Evolutionary conservation across 192 early-diverging fungal species (phyloP), one percentile per base, ranked within the genome.

Genomic region (Mortierella antarctica): DNA sequence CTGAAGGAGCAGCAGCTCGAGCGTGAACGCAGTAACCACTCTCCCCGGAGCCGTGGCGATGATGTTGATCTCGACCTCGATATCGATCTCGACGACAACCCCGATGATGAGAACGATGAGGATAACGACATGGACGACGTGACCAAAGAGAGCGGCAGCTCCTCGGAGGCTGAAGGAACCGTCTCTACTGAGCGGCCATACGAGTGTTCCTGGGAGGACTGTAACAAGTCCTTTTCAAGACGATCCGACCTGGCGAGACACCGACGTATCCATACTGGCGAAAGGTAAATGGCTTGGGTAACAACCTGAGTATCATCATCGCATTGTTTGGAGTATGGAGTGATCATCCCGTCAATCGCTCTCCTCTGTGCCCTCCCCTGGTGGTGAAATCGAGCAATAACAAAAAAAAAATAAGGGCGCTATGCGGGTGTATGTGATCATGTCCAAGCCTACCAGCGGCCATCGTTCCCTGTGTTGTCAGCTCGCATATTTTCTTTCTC

Each of bases 171-270:
- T 17, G 77, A 80, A 21, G 77, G 77, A 18, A 83, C 82, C 5
- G 52, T 78, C 67, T 83, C 74, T 4, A 65, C 54, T 5, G 83
- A 86, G 18, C 75, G 74, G 21, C 83, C 84, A 31, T 88, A 82
- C 51, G 84, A 85, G 64, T 92, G 91, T 71, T 61, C 71, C 67
- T 91, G 88, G 89, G 73, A 48, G 17, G 86, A 84, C 5, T 94
- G 92, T 78, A 80, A 59, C 59, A 93, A 94, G 82, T 77, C 84
- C 48, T 94, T 93, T 71, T 89, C 88, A 57, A 82, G 93, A 61
- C 86, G 89, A 65, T 92, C 90, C 14, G 93, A 94, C 83, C 84
- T 92, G 47, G 88, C 88, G 41, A 84, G 93, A 47, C 93, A 94
- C 73, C 79, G 80, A 56, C 86, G 93, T 48, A 92, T 93, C 74